These are phyloP conservation scores for Verticillium albo-atrum DNA, from an alignment of 2,329 filamentous ascomycete genomes.

Conservation along the genomic window DNA sequence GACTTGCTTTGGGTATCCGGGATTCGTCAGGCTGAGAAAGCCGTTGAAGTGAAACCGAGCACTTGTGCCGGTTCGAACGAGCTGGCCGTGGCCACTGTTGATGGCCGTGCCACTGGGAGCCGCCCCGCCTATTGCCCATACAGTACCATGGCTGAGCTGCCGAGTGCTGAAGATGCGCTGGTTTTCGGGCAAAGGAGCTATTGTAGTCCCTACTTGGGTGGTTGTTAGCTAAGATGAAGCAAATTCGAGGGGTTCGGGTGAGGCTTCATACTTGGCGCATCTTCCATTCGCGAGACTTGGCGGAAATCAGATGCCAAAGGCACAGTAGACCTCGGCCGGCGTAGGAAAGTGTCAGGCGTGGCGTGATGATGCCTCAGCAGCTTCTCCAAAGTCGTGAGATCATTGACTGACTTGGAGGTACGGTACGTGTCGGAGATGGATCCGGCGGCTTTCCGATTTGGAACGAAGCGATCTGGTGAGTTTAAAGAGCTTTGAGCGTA, in stretches of 20 bases:
- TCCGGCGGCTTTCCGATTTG: slow-evolving; percentile 27
- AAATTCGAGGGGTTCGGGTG: too few species aligned
- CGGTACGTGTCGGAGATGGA: slow-evolving; percentile 38
- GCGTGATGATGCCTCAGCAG: slow-evolving; percentile 36
- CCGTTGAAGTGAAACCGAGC: slow-evolving; percentile 60
- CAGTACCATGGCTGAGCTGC: slow-evolving; percentile 60
- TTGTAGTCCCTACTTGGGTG: slow-evolving; percentile 13
- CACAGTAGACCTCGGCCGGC: not conserved
- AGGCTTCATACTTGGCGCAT: not conserved
- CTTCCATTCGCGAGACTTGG: not conserved
- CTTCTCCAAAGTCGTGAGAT: slow-evolving; percentile 39
- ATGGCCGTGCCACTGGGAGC: slow-evolving; percentile 52
- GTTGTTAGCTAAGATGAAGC: slow-evolving; percentile 5
- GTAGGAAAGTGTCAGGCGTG: slow-evolving; percentile 37
- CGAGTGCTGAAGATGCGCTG: slow-evolving; percentile 20
- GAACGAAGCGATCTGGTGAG: slow-evolving; percentile 46
- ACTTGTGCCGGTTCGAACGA: slow-evolving; percentile 66
- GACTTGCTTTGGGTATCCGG: slow-evolving; percentile 39
- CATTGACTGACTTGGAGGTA: slow-evolving; percentile 35
- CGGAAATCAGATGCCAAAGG: not conserved
- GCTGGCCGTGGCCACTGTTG: slow-evolving; percentile 58
- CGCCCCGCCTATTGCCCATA: slow-evolving; percentile 75
- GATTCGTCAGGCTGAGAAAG: slow-evolving; percentile 29
- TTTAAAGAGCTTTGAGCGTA: not conserved
- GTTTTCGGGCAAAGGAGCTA: slow-evolving; percentile 18